A percentile compares a stretch with the other conserved stretches of the same genome.
These are phyloP conservation scores for Komagataella populi DNA, from an alignment of 805 yeast species.

Conservation along the genomic window DNA sequence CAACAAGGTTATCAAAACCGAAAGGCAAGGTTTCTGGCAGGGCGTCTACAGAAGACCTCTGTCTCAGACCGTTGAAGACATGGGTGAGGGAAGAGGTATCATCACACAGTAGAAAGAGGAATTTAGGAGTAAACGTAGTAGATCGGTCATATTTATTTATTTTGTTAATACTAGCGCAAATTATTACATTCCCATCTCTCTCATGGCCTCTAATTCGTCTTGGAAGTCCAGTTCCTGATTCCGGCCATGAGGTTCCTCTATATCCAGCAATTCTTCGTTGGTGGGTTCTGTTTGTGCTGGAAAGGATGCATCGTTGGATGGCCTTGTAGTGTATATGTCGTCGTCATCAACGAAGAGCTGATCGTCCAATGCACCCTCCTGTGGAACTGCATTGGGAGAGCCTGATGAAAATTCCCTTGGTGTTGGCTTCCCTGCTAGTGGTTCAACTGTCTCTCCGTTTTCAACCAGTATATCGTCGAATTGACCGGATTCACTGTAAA, in stretches of 20 bases:
- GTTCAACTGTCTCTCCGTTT: background rate
- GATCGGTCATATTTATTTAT: slow-evolving; percentile 1
- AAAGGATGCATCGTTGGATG: background rate
- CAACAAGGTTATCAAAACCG: slow-evolving; percentile 21
- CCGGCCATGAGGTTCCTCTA: background rate
- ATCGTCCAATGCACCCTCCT: background rate
- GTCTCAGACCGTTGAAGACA: slow-evolving; percentile 61
- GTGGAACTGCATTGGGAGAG: background rate
- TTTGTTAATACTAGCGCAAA: slow-evolving; percentile 1
- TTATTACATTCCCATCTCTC: slow-evolving; percentile 6
- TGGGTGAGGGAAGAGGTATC: slow-evolving; percentile 58
- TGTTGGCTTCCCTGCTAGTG: background rate
- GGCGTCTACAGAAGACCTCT: slow-evolving; percentile 70
- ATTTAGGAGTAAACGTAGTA: background rate
- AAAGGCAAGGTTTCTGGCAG: slow-evolving; percentile 63
- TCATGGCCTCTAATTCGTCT: slow-evolving; percentile 5
- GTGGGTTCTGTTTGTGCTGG: background rate
- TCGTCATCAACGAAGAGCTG: slow-evolving; percentile 4
- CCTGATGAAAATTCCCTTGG: slow-evolving; percentile 1
- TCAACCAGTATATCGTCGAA: background rate
- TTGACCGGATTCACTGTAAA: background rate
- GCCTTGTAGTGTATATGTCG: slow-evolving; percentile 2
- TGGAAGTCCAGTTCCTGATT: slow-evolving; percentile 2
- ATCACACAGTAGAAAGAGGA: slow-evolving; percentile 15
- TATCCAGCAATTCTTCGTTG: background rate